Evolutionary conservation across 176 grass and related monocot genomes (phyloP), one percentile per base, ranked within the genome.

Genomic region (sorghum (Sorghum bicolor)): DNA sequence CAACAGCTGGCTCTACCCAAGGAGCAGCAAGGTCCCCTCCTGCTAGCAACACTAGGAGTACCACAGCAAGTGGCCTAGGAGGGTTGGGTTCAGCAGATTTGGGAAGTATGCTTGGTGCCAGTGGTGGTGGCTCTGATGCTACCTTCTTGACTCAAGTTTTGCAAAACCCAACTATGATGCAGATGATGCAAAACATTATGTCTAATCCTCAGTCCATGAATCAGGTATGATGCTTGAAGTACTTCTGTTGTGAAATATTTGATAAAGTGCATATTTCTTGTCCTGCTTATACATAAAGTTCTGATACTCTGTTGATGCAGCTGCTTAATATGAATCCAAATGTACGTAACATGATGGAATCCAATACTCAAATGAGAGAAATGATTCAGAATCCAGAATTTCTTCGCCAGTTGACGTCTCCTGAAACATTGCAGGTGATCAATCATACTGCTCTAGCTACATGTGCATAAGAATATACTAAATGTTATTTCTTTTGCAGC

Each of bases 361-460:
- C 96, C 33, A 95, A 95, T 58, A 77, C 64, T 85, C 93, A 95
- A 62, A 63, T 98, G 69, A 93, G 96, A 87, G 89, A 95, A 64
- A 90, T 98, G 93, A 74, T 98, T 70, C 93, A 95, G 88, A 93
- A 95, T 84, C 96, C 96, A 70, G 93, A 98, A 34, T 93, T 98
- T 89, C 80, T 95, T 84, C 96, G 80, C 85, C 96, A 98, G 80
- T 69, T 98, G 82, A 82, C 88, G 26, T 98, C 96, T 74, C 92
- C 96, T 70, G 96, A 98, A 71, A 91, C 88, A 34, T 87, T 98
- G 87, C 93, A 95, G 93, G 96, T 91, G 31, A 80, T 65, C 26
- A 68, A 53, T 52, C 84, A 60, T 72, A 58, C 50, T 44, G 4
- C 28, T 82, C 50, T 79, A 89, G 65, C 37, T 66, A 22, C 53